Evolutionary conservation across 139 green algal genomes (phyloP), one percentile per base, ranked within the genome.

Genomic region (Marvania coccoides): DNA sequence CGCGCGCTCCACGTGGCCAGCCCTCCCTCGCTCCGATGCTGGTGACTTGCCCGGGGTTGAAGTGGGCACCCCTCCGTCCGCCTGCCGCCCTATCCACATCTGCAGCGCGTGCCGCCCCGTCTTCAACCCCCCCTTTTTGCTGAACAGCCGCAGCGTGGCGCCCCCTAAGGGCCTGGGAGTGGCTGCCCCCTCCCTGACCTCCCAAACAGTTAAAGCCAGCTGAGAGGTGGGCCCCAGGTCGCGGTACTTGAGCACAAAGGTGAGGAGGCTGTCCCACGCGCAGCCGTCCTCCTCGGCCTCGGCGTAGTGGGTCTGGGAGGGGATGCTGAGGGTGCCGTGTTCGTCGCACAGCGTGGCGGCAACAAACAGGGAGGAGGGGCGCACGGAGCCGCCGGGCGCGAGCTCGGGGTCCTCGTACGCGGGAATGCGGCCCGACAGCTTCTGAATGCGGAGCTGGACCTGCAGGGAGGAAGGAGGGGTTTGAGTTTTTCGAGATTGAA

Each of bases 41-140:
- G 82, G 85, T 24, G 76, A 63, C 76, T 95, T 96, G n/a, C 79
- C 87, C 24, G 87, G 82, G 13, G 88, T 96, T 54, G 56, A 39
- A 13, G 64, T 78, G 30, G 79, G 81, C 46, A 64, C 72, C 2
- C n/a, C 33, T 2, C 61, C 37, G 70, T 91, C 85, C 1, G 87
- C 81, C 13, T 61, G 35, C 12, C 47, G 28, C 2, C 76, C 76
- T 15, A 57, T 54, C 82, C 82, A 90, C 47, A 95, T 47, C 46
- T 62, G 71, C 37, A 97, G 78, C 30, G 73, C 68, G 31, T 90
- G 82, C 8, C 31, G 42, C 3, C 86, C 91, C 51, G 82, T 87
- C 65, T 95, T 95, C 19, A 96, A 63, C 13, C 87, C 72, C 5
- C 85, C 85, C 39, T 89, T 86, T 75, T 91, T 92, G 80, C 80